These are phyloP conservation scores for Calonectria pseudoreteaudii DNA, from an alignment of 2,329 filamentous ascomycete species.

Conservation along the genomic window DNA sequence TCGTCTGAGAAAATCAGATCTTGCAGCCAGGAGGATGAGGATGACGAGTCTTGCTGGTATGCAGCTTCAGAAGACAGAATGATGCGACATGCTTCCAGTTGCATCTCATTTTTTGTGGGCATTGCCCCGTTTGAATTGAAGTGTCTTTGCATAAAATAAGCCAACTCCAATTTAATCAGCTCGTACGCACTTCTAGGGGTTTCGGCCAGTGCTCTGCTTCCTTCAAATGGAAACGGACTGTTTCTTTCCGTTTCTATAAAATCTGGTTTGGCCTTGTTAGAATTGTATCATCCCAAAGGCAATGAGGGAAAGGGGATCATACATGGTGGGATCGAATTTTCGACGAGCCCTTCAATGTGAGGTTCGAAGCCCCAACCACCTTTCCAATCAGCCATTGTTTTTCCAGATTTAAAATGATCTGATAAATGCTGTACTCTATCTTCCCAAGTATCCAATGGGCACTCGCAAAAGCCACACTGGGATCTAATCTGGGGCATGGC, in stretches of 20 bases:
- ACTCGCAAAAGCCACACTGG: slow-evolving; percentile 53
- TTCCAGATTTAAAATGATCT: slow-evolving; percentile 53
- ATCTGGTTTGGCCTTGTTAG: slow-evolving; percentile 4
- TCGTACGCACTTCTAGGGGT: slow-evolving; percentile 29
- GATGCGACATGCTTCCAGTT: slow-evolving; percentile 29
- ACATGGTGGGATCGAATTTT: slow-evolving; percentile 55
- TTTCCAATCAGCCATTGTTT: slow-evolving; percentile 55
- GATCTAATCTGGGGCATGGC: slow-evolving; percentile 50
- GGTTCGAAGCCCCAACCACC: slow-evolving; percentile 56
- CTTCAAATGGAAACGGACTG: slow-evolving; percentile 29
- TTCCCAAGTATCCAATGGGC: slow-evolving; percentile 50
- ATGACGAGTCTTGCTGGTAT: slow-evolving; percentile 12
- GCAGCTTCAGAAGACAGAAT: slow-evolving; percentile 26
- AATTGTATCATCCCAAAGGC: neutral
- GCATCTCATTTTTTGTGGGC: slow-evolving; percentile 25
- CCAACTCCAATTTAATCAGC: slow-evolving; percentile 30
- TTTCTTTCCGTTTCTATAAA: slow-evolving; percentile 30
- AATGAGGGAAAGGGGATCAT: slow-evolving; percentile 2
- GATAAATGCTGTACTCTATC: slow-evolving; percentile 50
- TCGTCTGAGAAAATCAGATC: slow-evolving; percentile 28
- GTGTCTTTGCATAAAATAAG: slow-evolving; percentile 32
- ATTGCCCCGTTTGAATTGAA: slow-evolving; percentile 20
- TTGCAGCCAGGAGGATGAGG: slow-evolving; percentile 27
- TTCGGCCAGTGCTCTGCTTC: slow-evolving; percentile 21
- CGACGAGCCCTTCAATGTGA: slow-evolving; percentile 48